phyloP scores from a whole-genome alignment of 1,284 basidiomycete species.

The Microbotryum violaceum region DNA sequence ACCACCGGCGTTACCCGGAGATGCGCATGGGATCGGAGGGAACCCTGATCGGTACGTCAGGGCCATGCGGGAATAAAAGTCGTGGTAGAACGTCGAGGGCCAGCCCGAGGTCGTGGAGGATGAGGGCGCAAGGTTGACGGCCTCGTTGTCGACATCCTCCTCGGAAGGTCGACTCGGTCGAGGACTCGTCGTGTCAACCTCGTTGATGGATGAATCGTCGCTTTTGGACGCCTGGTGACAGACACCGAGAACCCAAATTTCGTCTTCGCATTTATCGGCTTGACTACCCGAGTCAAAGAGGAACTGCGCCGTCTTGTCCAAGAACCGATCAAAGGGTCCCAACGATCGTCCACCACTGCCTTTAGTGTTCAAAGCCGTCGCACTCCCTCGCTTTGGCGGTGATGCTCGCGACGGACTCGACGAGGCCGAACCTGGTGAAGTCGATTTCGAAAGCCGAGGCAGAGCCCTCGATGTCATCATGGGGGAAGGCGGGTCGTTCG shows the following conservation, averaged over 20 bases:
- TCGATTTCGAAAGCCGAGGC: too few species aligned
- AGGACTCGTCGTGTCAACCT: too few species aligned
- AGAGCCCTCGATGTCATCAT: too few species aligned
- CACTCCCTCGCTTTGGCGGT: neutral
- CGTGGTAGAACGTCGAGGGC: constrained; percentile 77
- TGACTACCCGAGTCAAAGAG: constrained; percentile 33
- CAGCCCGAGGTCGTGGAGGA: constrained; percentile 43
- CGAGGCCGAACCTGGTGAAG: too few species aligned
- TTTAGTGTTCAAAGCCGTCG: neutral
- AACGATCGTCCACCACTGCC: neutral
- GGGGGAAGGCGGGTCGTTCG: too few species aligned
- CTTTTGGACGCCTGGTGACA: constrained; percentile 13
- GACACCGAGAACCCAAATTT: constrained; percentile 36
- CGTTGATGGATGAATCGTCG: too few species aligned
- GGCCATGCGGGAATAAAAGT: constrained; percentile 82
- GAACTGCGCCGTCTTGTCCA: constrained; percentile 34
- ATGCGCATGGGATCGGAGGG: constrained; percentile 62
- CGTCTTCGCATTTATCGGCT: constrained; percentile 29
- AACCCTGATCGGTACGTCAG: constrained; percentile 89
- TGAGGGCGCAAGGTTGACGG: too few species aligned
- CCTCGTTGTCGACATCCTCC: too few species aligned
- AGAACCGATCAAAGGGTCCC: constrained; percentile 31
- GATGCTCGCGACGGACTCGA: neutral
- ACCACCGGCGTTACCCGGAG: constrained; percentile 43
- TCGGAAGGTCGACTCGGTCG: too few species aligned